A percentile compares a stretch with the other conserved stretches of the same genome.
These are phyloP conservation scores for Lepidium didymum DNA, from an alignment of 345 rosid species.

Conservation along the genomic window DNA sequence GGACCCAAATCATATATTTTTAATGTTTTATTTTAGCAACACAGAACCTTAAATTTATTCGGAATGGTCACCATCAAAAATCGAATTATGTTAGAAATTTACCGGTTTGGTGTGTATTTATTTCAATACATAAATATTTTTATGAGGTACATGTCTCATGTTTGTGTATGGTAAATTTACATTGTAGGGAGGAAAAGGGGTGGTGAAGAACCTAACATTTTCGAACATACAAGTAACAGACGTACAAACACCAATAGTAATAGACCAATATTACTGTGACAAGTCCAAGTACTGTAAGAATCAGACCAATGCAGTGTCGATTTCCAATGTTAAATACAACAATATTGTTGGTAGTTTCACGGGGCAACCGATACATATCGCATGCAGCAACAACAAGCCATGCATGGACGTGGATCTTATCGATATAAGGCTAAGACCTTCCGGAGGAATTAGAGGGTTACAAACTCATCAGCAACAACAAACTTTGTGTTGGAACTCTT, in stretches of 20 bases:
- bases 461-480: constrained; percentile 31
- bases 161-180: not conserved
- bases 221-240: constrained; percentile 59
- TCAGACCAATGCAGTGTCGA: constrained; percentile 65
- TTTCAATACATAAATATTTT: not conserved
- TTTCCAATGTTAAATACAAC: constrained; percentile 53
- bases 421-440: constrained; percentile 54
- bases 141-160: not conserved
- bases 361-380: constrained; percentile 58
- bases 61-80: no score
- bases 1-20: no score
- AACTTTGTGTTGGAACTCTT: constrained; percentile 76
- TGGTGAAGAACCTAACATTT: constrained; percentile 70
- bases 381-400: constrained; percentile 65
- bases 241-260: constrained; percentile 66
- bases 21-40: no score
- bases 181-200: constrained; percentile 66
- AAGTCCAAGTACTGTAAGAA: constrained; percentile 60
- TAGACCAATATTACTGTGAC: constrained; percentile 87
- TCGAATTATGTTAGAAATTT: no score
- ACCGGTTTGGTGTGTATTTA: not conserved
- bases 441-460: constrained; percentile 25
- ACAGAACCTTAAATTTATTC: no score
- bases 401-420: constrained; percentile 65
- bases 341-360: constrained; percentile 61